Evolutionary conservation across 805 yeast species (phyloP).

Genomic region (Barnettozyma pratensis): DNA sequence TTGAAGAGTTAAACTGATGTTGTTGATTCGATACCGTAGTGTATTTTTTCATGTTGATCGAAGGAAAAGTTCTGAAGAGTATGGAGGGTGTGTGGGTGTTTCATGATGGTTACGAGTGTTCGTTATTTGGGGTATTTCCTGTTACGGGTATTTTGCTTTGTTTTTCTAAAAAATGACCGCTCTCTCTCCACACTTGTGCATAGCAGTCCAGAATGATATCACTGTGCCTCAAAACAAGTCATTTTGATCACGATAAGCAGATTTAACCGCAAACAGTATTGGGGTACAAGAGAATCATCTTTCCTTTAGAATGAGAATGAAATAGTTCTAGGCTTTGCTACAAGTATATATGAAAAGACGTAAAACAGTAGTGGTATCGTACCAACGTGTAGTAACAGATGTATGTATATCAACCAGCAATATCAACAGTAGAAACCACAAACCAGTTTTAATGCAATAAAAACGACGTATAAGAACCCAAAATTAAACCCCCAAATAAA

Average conservation of each 20-base stretch:
- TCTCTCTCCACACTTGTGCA: too few species aligned
- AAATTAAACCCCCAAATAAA: background rate
- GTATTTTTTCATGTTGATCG: too few species aligned
- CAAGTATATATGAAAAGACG: too few species aligned
- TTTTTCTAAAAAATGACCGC: too few species aligned
- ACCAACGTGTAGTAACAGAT: background rate
- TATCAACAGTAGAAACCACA: background rate
- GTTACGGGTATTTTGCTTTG: background rate
- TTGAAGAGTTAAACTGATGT: too few species aligned
- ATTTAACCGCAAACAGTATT: background rate
- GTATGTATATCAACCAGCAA: background rate
- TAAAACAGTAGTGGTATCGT: background rate
- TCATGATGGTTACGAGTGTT: background rate
- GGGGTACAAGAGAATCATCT: background rate
- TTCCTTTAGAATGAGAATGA: too few species aligned
- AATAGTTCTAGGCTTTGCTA: too few species aligned
- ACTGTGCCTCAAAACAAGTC: background rate
- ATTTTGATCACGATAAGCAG: background rate
- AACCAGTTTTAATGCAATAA: background rate
- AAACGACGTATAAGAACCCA: background rate
- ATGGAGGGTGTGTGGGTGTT: too few species aligned
- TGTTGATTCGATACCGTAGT: too few species aligned
- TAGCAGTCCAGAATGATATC: too few species aligned
- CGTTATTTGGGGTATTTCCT: background rate
- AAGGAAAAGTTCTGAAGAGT: too few species aligned